These are phyloP conservation scores for Immersiporthe knoxdaviesiana DNA, from an alignment of 2,329 filamentous ascomycete genomes.

Conservation along the genomic window DNA sequence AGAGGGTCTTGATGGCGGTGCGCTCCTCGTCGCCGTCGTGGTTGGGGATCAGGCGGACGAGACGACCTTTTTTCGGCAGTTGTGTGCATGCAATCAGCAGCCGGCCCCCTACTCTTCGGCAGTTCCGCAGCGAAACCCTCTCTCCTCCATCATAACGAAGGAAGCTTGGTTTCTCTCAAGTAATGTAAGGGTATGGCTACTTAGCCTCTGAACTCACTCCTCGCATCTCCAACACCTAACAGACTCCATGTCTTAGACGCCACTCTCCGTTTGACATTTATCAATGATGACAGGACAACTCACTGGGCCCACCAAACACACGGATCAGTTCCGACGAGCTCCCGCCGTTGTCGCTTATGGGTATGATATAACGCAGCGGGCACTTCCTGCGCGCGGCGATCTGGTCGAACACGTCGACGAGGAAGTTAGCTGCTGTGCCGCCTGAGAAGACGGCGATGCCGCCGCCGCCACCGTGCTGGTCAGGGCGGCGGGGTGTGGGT, in stretches of 20 bases:
- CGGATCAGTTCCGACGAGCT: slow-evolving; percentile 92
- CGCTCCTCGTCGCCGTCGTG: slow-evolving; percentile 64
- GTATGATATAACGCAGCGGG: slow-evolving; percentile 82
- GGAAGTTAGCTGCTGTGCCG: slow-evolving; percentile 89
- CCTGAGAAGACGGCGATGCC: slow-evolving; percentile 88
- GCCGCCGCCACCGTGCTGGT: slow-evolving; percentile 35
- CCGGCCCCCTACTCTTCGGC: not conserved
- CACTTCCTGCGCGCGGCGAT: slow-evolving; percentile 68
- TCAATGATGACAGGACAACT: slow-evolving; percentile 33
- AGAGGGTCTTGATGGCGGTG: slow-evolving; percentile 76
- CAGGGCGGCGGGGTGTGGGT: slow-evolving; percentile 18
- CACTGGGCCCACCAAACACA: slow-evolving; percentile 91
- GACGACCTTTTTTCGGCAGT: slow-evolving; percentile 66
- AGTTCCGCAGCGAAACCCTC: too few relatives aligned
- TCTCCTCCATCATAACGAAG: too few relatives aligned
- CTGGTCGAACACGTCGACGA: slow-evolving; percentile 85
- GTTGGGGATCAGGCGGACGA: slow-evolving; percentile 87
- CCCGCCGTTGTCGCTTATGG: slow-evolving; percentile 94
- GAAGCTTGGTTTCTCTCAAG: too few relatives aligned
- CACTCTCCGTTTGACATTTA: not conserved
- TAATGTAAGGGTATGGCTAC: too few relatives aligned
- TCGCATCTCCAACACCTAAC: slow-evolving; percentile 66
- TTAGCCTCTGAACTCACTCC: slow-evolving; percentile 38
- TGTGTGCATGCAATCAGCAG: slow-evolving; percentile 16
- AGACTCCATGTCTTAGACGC: slow-evolving; percentile 18